These are phyloP conservation scores for Lavandula angustifolia DNA, from an alignment of 257 asterid genomes.

Conservation along the genomic window DNA sequence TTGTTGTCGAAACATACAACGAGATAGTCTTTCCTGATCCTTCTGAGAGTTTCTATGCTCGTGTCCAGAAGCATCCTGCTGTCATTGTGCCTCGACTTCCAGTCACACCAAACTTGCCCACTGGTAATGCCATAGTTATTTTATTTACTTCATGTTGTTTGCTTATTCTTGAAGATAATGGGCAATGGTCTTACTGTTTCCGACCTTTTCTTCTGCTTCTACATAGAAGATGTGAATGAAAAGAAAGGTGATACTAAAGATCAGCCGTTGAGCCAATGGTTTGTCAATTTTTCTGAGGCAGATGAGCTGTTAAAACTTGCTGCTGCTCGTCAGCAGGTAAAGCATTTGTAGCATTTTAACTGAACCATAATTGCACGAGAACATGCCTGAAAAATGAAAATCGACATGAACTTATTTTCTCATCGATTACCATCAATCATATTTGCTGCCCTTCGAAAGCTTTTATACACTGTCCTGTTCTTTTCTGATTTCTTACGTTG, in stretches of 20 bases:
- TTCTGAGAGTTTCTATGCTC: slow-evolving; percentile 58
- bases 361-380: slow-evolving; percentile 2
- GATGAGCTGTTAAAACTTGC: slow-evolving; percentile 80
- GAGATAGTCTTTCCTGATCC: slow-evolving; percentile 86
- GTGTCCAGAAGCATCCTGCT: slow-evolving; percentile 77
- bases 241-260: slow-evolving; percentile 61
- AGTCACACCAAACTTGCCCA: slow-evolving; percentile 40
- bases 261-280: slow-evolving; percentile 66
- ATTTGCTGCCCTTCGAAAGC: no score
- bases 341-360: neutral
- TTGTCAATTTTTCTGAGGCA: slow-evolving; percentile 76
- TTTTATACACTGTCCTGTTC: neutral
- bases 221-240: slow-evolving; percentile 46
- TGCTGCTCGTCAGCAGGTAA: slow-evolving; percentile 79
- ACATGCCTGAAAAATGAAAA: neutral
- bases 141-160: slow-evolving; percentile 8
- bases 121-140: slow-evolving; percentile 40
- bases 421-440: neutral
- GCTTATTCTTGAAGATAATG: slow-evolving; percentile 13
- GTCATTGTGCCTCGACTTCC: slow-evolving; percentile 66
- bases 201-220: slow-evolving; percentile 35
- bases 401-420: neutral
- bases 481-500: neutral
- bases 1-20: slow-evolving; percentile 65
- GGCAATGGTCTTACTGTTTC: slow-evolving; percentile 25